Base-by-base conservation (phyloP, 805 yeast species). In the Candida ortonii region DNA sequence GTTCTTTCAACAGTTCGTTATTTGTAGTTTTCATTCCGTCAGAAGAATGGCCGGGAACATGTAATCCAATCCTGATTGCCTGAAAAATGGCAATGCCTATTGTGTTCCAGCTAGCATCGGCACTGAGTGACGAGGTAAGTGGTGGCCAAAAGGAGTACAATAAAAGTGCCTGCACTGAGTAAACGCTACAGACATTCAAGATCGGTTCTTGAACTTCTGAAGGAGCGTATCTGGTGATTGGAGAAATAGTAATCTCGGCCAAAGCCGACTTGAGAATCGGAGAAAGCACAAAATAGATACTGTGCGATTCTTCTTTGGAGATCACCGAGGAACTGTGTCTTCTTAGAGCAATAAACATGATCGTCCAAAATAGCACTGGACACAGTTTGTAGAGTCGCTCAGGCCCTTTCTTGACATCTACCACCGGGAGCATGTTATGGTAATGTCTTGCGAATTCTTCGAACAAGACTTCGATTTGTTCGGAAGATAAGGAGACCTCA, bases 101-200 rank as follows among this genome's bases (percentile, higher is more conserved):
- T 1, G 97, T 86, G 55, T 84, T 86, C 95, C 97, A 90, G 4
- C 95, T 83, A 6, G 96, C 83, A 55, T 93, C 97, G 0, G 97
- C 96, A 59, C 94, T 84, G 29, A 93, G 69, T 0, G 97, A 88
- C 0, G 97, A 87, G 0, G 96, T 86, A 23, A 89, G 71, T 3
- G 97, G 96, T 0, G 97, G 97, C 98, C 97, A 90, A 56, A 82
- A 78, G 0, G 97, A 82, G 59, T 84, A 87, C 2, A 90, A 64
- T 17, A 90, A 62, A 44, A 90, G 82, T 0, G 97, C 97, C 57
- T 90, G 98, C 0, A 90, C 97, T 0, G 96, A 84, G 54, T 82
- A 90, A 0, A 90, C 96, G 15, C 95, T 82, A 4, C 95, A 85
- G 2, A 88, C 90, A 49, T 89, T 89, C 52, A 86, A 67, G 9